Conservation (phyloP, 2,329 filamentous ascomycete species). For the Ophiobolus disseminans region DNA sequence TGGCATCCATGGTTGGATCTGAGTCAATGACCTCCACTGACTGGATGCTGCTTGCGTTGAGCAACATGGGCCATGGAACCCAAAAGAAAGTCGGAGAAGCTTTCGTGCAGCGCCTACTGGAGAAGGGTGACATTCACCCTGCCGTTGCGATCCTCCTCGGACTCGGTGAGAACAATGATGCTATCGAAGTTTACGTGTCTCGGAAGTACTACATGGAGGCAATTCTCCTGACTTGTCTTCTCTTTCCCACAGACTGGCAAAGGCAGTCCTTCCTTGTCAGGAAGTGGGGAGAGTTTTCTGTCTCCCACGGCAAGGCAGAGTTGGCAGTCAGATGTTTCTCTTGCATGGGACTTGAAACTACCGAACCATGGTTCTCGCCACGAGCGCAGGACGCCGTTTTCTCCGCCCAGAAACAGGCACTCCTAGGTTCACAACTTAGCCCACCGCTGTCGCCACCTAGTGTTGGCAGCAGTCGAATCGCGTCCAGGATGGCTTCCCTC, state of each 20-base stretch:
- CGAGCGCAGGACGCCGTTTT: constrained; percentile 70
- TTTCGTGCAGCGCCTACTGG: constrained; percentile 88
- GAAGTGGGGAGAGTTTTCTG: constrained; percentile 93
- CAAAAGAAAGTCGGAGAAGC: constrained; percentile 90
- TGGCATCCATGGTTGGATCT: constrained; percentile 75
- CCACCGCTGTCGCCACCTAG: constrained; percentile 77
- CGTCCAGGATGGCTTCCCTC: constrained; percentile 81
- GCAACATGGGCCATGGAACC: constrained; percentile 77
- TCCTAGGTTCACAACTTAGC: constrained; percentile 65
- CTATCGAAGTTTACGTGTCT: constrained; percentile 94
- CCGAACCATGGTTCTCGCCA: constrained; percentile 87
- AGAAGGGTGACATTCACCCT: constrained; percentile 88
- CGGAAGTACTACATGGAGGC: constrained; percentile 93
- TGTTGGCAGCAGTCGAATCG: constrained; percentile 59
- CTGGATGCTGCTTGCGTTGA: constrained; percentile 95
- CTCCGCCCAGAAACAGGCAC: constrained; percentile 60
- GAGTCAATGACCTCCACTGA: constrained; percentile 91
- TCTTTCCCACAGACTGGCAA: constrained; percentile 87
- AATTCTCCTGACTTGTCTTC: constrained; percentile 82
- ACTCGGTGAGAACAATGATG: constrained; percentile 90
- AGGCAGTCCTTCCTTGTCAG: constrained; percentile 85
- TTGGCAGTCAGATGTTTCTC: constrained; percentile 93
- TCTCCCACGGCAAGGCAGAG: constrained; percentile 85
- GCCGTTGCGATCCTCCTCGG: constrained; percentile 92
- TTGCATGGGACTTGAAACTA: constrained; percentile 83